These are phyloP conservation scores for Plasmodium ovale DNA, from an alignment of 169 alveolate species.

Conservation along the genomic window DNA sequence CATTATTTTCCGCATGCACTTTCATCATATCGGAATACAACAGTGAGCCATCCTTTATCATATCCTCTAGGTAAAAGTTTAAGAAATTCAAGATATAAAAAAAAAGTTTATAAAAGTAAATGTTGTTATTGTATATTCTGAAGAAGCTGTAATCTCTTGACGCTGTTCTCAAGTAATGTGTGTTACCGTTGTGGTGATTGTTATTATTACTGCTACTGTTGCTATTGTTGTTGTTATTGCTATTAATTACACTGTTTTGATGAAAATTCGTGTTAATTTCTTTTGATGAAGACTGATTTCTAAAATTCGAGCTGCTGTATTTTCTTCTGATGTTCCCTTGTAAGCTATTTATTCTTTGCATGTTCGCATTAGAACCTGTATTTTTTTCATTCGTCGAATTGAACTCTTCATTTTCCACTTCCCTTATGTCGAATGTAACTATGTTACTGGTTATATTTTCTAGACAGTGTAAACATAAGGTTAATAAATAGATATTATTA, in stretches of 20 bases:
- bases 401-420: slow-evolving; percentile 55
- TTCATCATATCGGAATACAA: slow-evolving; percentile 74
- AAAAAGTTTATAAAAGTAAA: slow-evolving; percentile 65
- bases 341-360: slow-evolving; percentile 16
- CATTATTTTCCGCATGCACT: slow-evolving; percentile 70
- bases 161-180: slow-evolving; percentile 36
- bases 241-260: slow-evolving; percentile 38
- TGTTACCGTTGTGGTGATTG: too few relatives aligned
- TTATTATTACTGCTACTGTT: background rate
- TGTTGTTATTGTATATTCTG: slow-evolving; percentile 46
- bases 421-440: slow-evolving; percentile 64
- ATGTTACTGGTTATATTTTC: slow-evolving; percentile 76
- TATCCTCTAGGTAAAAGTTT: slow-evolving; percentile 74
- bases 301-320: slow-evolving; percentile 46
- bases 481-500: slow-evolving; percentile 69
- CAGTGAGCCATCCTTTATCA: slow-evolving; percentile 72
- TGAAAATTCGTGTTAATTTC: slow-evolving; percentile 54
- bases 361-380: slow-evolving; percentile 6
- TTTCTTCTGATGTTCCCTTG: slow-evolving; percentile 66
- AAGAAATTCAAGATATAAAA: slow-evolving; percentile 70
- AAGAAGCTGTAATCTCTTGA: slow-evolving; percentile 52
- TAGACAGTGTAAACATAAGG: slow-evolving; percentile 73
- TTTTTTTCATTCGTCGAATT: slow-evolving; percentile 27
- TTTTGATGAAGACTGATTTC: slow-evolving; percentile 46
- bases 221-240: background rate